These are phyloP conservation scores for Akebia trifoliata DNA, from an alignment of 164 flowering plant species.

Conservation along the genomic window DNA sequence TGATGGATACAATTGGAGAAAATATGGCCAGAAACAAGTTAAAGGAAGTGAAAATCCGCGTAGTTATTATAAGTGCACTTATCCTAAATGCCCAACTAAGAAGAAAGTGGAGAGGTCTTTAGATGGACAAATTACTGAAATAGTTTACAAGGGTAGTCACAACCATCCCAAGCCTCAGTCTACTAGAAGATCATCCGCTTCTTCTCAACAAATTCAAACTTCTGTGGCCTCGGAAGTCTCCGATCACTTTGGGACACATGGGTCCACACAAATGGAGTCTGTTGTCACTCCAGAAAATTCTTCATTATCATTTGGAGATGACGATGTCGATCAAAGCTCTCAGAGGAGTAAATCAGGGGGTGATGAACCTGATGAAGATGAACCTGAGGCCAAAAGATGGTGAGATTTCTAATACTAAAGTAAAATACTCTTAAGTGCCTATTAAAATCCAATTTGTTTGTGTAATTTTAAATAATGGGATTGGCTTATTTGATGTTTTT, in stretches of 20 bases:
- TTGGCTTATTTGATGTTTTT: too few species aligned
- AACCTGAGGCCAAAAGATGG: conserved; percentile 70
- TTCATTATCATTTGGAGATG: conserved; percentile 58
- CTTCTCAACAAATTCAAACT: conserved; percentile 34
- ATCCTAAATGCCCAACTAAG: conserved; percentile 68
- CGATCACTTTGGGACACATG: conserved; percentile 9
- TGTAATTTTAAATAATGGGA: too few species aligned
- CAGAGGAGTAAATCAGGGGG: conserved; percentile 39
- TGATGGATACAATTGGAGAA: conserved; percentile 89
- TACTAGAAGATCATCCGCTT: conserved; percentile 36
- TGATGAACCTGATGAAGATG: conserved; percentile 40
- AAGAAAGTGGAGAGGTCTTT: conserved; percentile 72
- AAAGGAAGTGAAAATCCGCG: conserved; percentile 82
- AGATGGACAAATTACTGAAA: conserved; percentile 82
- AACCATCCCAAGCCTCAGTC: conserved; percentile 82
- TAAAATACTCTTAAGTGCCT: too few species aligned
- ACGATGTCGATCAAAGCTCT: conserved; percentile 51
- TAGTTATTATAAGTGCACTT: conserved; percentile 82
- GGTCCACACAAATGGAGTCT: conserved; percentile 30
- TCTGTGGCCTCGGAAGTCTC: conserved; percentile 10
- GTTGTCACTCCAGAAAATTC: conserved; percentile 49
- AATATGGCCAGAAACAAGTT: conserved; percentile 84
- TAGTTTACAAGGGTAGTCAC: conserved; percentile 79
- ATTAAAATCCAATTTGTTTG: too few species aligned
- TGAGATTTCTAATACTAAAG: conserved; percentile 16